Evolutionary conservation across 1,284 basidiomycete species (phyloP).

Genomic region (Erythrobasidium hasegawianum): DNA sequence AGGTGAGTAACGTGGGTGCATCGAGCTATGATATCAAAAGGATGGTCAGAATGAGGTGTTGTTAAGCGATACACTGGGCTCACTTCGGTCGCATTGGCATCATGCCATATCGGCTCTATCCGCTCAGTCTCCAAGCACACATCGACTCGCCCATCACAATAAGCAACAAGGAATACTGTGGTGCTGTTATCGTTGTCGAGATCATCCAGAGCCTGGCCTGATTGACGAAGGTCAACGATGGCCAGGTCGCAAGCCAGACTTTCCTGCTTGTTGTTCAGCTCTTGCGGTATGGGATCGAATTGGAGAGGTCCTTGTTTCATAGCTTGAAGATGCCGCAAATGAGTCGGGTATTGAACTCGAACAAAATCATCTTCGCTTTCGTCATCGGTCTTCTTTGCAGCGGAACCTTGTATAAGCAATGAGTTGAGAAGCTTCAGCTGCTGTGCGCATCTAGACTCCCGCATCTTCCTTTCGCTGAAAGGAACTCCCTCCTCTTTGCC

Average conservation of each 20-base stretch:
- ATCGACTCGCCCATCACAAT: constrained; percentile 82
- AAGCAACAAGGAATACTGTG: constrained; percentile 69
- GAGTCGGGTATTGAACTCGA: constrained; percentile 47
- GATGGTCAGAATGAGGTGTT: too few relatives aligned
- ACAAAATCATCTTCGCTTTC: constrained; percentile 41
- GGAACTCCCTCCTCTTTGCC: too few relatives aligned
- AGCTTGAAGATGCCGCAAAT: constrained; percentile 48
- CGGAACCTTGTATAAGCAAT: constrained; percentile 37
- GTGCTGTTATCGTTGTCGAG: too few relatives aligned
- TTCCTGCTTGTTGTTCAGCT: constrained; percentile 57
- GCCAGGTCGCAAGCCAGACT: constrained; percentile 57
- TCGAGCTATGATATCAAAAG: too few relatives aligned
- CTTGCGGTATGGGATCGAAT: constrained; percentile 74
- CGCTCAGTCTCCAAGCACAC: constrained; percentile 85
- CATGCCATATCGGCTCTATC: constrained; percentile 80
- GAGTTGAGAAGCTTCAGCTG: constrained; percentile 69
- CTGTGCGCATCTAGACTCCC: constrained; percentile 58
- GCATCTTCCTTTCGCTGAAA: too few relatives aligned
- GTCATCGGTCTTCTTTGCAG: neutral
- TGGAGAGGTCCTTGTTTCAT: constrained; percentile 80
- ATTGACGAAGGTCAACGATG: constrained; percentile 57
- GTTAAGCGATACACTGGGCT: too few relatives aligned
- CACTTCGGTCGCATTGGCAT: neutral
- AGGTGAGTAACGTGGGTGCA: constrained; percentile 74
- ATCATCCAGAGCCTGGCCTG: constrained; percentile 33